These are phyloP conservation scores for Verticillium klebahnii DNA, from an alignment of 2,329 filamentous ascomycete species.

Conservation along the genomic window DNA sequence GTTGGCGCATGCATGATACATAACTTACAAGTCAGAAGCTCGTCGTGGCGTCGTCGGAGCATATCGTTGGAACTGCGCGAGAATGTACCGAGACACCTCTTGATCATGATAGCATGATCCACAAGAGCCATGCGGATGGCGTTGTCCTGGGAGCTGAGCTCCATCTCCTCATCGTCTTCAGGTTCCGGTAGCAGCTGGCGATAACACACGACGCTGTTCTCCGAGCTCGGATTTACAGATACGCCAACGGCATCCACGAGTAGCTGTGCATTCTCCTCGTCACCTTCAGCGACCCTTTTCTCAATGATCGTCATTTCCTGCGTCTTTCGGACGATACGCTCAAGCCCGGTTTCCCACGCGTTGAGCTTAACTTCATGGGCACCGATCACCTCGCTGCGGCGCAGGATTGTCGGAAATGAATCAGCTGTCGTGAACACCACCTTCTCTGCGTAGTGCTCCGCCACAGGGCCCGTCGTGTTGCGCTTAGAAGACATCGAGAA, in stretches of 20 bases:
- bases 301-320: constrained; percentile 76
- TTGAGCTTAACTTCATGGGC: constrained; percentile 62
- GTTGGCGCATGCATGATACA: not conserved
- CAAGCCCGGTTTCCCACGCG: constrained; percentile 81
- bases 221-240: constrained; percentile 68
- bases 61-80: constrained; percentile 57
- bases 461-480: constrained; percentile 62
- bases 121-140: constrained; percentile 81
- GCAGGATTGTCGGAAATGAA: constrained; percentile 83
- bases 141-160: constrained; percentile 60
- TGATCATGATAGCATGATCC: constrained; percentile 84
- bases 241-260: constrained; percentile 73
- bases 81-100: constrained; percentile 71
- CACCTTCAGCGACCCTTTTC: constrained; percentile 67
- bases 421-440: constrained; percentile 78
- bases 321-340: constrained; percentile 87
- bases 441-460: constrained; percentile 79
- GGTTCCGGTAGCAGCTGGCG: constrained; percentile 63
- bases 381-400: constrained; percentile 77
- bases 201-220: constrained; percentile 76
- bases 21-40: constrained; percentile 61
- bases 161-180: constrained; percentile 36
- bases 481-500: constrained; percentile 76
- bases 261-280: constrained; percentile 62
- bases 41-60: constrained; percentile 51